These are phyloP conservation scores for Colletotrichum plurivorum DNA, from an alignment of 2,329 filamentous ascomycete species.

Conservation along the genomic window DNA sequence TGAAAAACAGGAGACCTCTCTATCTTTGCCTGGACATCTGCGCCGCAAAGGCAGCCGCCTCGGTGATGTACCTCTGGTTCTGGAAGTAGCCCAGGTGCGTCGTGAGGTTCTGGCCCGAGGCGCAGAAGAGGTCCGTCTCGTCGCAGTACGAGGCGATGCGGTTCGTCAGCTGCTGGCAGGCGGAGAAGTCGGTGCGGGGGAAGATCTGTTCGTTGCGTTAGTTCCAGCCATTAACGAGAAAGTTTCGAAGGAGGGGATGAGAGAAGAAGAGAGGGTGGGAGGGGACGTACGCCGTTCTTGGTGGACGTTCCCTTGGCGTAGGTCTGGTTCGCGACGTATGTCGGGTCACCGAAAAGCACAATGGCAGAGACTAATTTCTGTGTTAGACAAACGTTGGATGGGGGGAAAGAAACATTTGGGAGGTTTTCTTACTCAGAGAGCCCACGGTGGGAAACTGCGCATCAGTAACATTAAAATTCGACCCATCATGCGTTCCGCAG, in stretches of 20 bases:
- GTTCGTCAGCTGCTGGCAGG: conserved; percentile 8
- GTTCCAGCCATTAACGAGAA: too few species aligned
- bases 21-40: conserved; percentile 11
- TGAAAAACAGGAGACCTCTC: neutral
- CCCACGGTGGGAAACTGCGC: conserved; percentile 47
- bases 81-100: conserved; percentile 36
- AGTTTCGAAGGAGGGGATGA: too few species aligned
- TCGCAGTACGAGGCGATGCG: conserved; percentile 33
- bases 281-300: conserved; percentile 53
- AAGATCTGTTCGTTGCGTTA: conserved; percentile 22
- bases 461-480: conserved; percentile 44
- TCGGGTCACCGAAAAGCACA: conserved; percentile 58
- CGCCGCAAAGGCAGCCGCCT: conserved; percentile 17
- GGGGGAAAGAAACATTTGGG: too few species aligned
- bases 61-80: conserved; percentile 24
- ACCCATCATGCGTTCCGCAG: conserved; percentile 51
- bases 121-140: conserved; percentile 34
- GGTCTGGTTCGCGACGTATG: conserved; percentile 51
- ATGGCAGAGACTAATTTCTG: conserved; percentile 56
- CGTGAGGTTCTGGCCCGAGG: conserved; percentile 34
- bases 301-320: conserved; percentile 55
- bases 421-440: conserved; percentile 51
- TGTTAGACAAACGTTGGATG: too few species aligned
- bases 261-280: fast-evolving
- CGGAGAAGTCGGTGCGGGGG: conserved; percentile 26